Conservation (phyloP, 1,284 basidiomycete species). For the Ganoderma multipileum region DNA sequence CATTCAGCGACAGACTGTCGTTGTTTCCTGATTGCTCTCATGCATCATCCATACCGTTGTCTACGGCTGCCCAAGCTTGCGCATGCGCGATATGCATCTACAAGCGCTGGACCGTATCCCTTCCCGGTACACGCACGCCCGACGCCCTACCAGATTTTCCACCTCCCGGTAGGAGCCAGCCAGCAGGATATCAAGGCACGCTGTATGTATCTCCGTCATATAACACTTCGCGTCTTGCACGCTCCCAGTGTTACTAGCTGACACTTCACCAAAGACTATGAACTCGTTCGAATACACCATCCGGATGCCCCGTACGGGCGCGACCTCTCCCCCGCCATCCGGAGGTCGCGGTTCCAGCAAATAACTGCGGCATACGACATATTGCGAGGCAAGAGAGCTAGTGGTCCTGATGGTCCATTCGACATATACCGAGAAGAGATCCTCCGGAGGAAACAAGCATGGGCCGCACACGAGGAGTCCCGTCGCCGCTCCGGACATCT, state of each 20-base stretch:
- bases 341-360: slow-evolving; percentile 55
- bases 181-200: slow-evolving; percentile 56
- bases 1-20: not conserved
- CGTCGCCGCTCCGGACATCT: slow-evolving; percentile 9
- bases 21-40: not conserved
- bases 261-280: slow-evolving; percentile 49
- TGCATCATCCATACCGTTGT: not conserved
- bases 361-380: slow-evolving; percentile 56
- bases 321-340: slow-evolving; percentile 42
- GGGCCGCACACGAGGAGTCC: slow-evolving; percentile 27
- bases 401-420: slow-evolving; percentile 16
- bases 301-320: slow-evolving; percentile 50
- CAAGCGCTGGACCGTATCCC: slow-evolving; percentile 36
- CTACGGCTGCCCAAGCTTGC: not conserved
- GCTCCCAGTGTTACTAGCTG: not conserved
- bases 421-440: slow-evolving; percentile 49
- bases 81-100: slow-evolving; percentile 33
- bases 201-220: slow-evolving; percentile 45
- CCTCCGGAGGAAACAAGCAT: slow-evolving; percentile 42
- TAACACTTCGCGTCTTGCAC: too few species aligned
- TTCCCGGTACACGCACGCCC: slow-evolving; percentile 51
- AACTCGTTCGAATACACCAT: slow-evolving; percentile 60
- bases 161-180: slow-evolving; percentile 50
- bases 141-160: slow-evolving; percentile 60
- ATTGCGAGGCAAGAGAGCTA: slow-evolving; percentile 40